These are phyloP conservation scores for Cadophora sp. DNA, from an alignment of 2,329 filamentous ascomycete genomes.

Conservation along the genomic window DNA sequence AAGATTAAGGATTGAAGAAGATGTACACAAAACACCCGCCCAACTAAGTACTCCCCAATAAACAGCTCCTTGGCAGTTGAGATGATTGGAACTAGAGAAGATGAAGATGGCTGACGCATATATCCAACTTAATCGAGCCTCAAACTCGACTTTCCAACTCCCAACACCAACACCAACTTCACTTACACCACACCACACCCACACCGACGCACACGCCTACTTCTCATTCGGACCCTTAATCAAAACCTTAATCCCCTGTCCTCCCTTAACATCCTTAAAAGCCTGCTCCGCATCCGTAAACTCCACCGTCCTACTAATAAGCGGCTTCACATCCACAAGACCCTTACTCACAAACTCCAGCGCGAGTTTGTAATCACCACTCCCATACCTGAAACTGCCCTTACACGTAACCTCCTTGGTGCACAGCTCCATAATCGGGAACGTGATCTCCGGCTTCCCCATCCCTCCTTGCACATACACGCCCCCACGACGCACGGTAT, in stretches of 20 bases:
- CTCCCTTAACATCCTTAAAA: slow-evolving; percentile 84
- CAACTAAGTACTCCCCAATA: background rate
- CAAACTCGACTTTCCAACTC: background rate
- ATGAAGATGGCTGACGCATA: background rate
- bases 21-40: background rate
- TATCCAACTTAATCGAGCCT: too few species aligned
- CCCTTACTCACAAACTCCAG: slow-evolving; percentile 77
- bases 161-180: background rate
- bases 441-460: slow-evolving; percentile 85
- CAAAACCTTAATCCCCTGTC: slow-evolving; percentile 76
- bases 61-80: background rate
- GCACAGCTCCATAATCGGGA: slow-evolving; percentile 91
- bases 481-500: slow-evolving; percentile 73
- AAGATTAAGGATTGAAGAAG: background rate
- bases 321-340: slow-evolving; percentile 79
- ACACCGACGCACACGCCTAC: slow-evolving; percentile 10
- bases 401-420: slow-evolving; percentile 87
- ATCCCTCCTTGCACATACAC: slow-evolving; percentile 88
- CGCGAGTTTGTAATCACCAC: slow-evolving; percentile 82
- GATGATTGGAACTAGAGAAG: background rate
- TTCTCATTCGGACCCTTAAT: slow-evolving; percentile 67
- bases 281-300: slow-evolving; percentile 87
- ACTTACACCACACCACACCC: background rate
- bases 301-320: slow-evolving; percentile 78
- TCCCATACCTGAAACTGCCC: slow-evolving; percentile 89